phyloP scores from a whole-genome alignment of 2,329 filamentous ascomycete species.

The Arthrobotrys conoides region DNA sequence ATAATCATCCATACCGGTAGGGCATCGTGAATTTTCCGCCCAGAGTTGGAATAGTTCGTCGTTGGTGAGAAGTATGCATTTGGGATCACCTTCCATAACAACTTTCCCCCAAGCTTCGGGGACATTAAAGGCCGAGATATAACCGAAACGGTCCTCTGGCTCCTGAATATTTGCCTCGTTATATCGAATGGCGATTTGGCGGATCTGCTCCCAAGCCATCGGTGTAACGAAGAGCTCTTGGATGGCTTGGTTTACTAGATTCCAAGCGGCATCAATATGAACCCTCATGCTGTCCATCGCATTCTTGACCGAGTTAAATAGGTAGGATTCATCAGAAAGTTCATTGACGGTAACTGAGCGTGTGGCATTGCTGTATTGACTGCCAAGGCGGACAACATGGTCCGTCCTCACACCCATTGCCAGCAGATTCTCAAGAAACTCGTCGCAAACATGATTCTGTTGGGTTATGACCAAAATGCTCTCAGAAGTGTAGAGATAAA shows the following conservation, averaged over 20 bases:
- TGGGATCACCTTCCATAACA: conserved; percentile 66
- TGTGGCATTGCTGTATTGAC: conserved; percentile 71
- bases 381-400: conserved; percentile 75
- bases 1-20: conserved; percentile 66
- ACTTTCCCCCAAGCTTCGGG: conserved; percentile 1
- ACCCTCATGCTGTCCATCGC: conserved; percentile 11
- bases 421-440: conserved; percentile 77
- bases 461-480: conserved; percentile 77
- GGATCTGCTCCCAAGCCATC: conserved; percentile 71
- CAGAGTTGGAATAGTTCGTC: conserved; percentile 70
- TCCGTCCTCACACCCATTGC: conserved; percentile 72
- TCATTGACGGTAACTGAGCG: conserved; percentile 64
- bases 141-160: conserved; percentile 40
- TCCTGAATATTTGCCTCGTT: conserved; percentile 68
- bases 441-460: conserved; percentile 77
- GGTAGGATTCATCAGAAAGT: conserved; percentile 30
- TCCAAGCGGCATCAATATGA: conserved; percentile 25
- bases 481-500: conserved; percentile 71
- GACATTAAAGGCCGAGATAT: conserved; percentile 43
- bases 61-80: conserved; percentile 68
- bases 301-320: conserved; percentile 27
- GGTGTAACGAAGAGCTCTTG: conserved; percentile 68
- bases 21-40: conserved; percentile 69
- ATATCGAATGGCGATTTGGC: conserved; percentile 73
- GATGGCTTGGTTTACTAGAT: conserved; percentile 30